A percentile compares a stretch with the other conserved stretches of the same genome.
Evolutionary conservation across 2,329 filamentous ascomycete species (phyloP).

Genomic region (Scedosporium aurantiacum): DNA sequence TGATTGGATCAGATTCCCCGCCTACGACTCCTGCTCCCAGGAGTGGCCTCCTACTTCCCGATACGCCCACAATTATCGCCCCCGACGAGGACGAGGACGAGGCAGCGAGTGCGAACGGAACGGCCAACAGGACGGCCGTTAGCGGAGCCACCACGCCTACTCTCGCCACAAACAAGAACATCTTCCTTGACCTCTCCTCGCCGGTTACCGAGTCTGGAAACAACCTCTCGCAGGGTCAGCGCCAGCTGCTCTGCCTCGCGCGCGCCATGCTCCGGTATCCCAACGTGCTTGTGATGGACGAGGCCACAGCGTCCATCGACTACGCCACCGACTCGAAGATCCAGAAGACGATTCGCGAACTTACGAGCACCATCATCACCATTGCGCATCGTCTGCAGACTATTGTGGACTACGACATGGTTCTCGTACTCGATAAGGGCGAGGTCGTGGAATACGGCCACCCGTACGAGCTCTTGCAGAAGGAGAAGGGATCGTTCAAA

Average conservation of each 20-base stretch:
- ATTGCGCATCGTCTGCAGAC: slow-evolving; percentile 94
- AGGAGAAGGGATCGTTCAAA: slow-evolving; percentile 52
- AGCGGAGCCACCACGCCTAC: slow-evolving; percentile 16
- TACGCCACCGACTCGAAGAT: slow-evolving; percentile 94
- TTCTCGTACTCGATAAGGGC: slow-evolving; percentile 86
- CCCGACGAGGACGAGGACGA: slow-evolving; percentile 2
- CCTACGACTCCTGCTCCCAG: slow-evolving; percentile 30
- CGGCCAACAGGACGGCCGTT: slow-evolving; percentile 2
- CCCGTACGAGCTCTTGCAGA: slow-evolving; percentile 69
- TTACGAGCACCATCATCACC: slow-evolving; percentile 88
- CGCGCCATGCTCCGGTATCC: slow-evolving; percentile 85
- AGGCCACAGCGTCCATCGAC: slow-evolving; percentile 94
- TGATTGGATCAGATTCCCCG: slow-evolving; percentile 46
- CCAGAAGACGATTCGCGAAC: slow-evolving; percentile 88
- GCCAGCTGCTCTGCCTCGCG: slow-evolving; percentile 87
- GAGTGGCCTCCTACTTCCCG: slow-evolving; percentile 7
- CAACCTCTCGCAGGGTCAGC: slow-evolving; percentile 91
- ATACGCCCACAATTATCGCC: slow-evolving; percentile 6
- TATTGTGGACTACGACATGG: slow-evolving; percentile 97
- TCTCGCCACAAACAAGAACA: slow-evolving; percentile 71
- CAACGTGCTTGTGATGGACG: slow-evolving; percentile 96
- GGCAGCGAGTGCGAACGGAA: slow-evolving; percentile 9
- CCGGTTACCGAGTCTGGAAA: slow-evolving; percentile 80
- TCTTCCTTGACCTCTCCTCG: slow-evolving; percentile 80
- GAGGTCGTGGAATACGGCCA: slow-evolving; percentile 82